These are phyloP conservation scores for Coniochaeta ligniaria DNA, from an alignment of 2,329 filamentous ascomycete genomes.

Conservation along the genomic window DNA sequence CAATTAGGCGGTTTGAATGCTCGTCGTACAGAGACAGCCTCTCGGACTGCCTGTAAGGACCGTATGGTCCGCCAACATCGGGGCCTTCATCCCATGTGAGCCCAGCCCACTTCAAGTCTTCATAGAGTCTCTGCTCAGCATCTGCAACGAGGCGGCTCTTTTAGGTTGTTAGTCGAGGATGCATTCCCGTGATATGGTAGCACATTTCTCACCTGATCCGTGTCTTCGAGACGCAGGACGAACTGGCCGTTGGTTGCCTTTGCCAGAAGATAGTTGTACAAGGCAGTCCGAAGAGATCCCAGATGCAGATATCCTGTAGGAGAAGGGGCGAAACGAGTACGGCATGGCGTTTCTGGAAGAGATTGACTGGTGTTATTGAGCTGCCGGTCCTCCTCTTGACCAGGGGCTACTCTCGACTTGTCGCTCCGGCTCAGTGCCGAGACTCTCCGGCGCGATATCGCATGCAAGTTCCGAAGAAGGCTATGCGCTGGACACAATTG, in stretches of 20 bases:
- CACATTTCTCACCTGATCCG: slow-evolving; percentile 64
- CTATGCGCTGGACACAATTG: slow-evolving; percentile 2
- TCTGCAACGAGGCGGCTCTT: slow-evolving; percentile 75
- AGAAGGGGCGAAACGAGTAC: slow-evolving; percentile 90
- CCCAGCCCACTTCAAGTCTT: slow-evolving; percentile 83
- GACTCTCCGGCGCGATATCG: background rate
- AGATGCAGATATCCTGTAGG: slow-evolving; percentile 92
- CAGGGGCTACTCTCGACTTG: slow-evolving; percentile 10
- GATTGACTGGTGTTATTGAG: slow-evolving; percentile 5
- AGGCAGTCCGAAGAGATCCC: slow-evolving; percentile 81
- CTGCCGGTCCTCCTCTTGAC: background rate
- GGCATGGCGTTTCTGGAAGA: slow-evolving; percentile 51
- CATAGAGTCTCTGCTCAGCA: slow-evolving; percentile 69
- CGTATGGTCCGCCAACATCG: slow-evolving; percentile 69
- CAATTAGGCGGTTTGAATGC: slow-evolving; percentile 63
- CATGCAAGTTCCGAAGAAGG: background rate
- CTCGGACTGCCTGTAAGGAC: slow-evolving; percentile 87
- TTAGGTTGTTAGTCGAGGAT: background rate
- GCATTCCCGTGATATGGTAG: background rate
- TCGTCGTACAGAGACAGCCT: slow-evolving; percentile 64
- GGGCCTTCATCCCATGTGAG: slow-evolving; percentile 93
- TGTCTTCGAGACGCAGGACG: slow-evolving; percentile 87
- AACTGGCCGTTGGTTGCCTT: slow-evolving; percentile 85
- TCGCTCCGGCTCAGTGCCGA: background rate
- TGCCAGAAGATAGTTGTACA: slow-evolving; percentile 95